phyloP scores from a whole-genome alignment of 2,329 filamentous ascomycete genomes.

The Claviceps sp. region DNA sequence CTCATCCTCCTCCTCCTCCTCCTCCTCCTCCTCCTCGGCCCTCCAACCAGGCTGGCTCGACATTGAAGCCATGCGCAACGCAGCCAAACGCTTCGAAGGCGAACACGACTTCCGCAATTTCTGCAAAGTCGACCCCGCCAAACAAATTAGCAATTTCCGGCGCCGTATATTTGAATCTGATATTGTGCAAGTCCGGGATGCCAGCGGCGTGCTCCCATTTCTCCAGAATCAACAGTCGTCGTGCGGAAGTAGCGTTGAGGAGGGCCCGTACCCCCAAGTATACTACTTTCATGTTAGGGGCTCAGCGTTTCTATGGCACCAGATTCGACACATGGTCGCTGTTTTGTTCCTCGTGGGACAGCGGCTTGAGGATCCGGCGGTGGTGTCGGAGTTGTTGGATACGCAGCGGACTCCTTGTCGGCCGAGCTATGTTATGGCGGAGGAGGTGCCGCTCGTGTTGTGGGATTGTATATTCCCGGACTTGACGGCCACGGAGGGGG shows the following conservation, averaged over 20 bases:
- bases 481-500: slow-evolving; percentile 2
- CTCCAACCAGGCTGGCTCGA: slow-evolving; percentile 63
- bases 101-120: slow-evolving; percentile 92
- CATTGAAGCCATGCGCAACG: slow-evolving; percentile 72
- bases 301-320: slow-evolving; percentile 93
- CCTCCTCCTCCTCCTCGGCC: slow-evolving; percentile 13
- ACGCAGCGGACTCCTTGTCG: slow-evolving; percentile 55
- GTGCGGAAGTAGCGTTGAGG: no score
- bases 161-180: slow-evolving; percentile 68
- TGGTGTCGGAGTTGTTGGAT: slow-evolving; percentile 67
- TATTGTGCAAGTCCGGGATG: slow-evolving; percentile 55
- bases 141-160: slow-evolving; percentile 76
- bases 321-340: slow-evolving; percentile 88
- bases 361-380: slow-evolving; percentile 60
- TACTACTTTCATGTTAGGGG: slow-evolving; percentile 84
- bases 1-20: background rate
- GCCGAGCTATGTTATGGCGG: slow-evolving; percentile 82
- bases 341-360: slow-evolving; percentile 89
- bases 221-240: slow-evolving; percentile 20
- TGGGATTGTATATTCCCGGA: slow-evolving; percentile 89
- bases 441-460: slow-evolving; percentile 77
- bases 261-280: slow-evolving; percentile 42
- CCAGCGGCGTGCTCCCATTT: slow-evolving; percentile 41
- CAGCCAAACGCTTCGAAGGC: slow-evolving; percentile 68
- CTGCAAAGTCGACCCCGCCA: slow-evolving; percentile 82